phyloP scores from a whole-genome alignment of 495 filamentous ascomycete species.

The Chlorociboria aeruginascens region DNA sequence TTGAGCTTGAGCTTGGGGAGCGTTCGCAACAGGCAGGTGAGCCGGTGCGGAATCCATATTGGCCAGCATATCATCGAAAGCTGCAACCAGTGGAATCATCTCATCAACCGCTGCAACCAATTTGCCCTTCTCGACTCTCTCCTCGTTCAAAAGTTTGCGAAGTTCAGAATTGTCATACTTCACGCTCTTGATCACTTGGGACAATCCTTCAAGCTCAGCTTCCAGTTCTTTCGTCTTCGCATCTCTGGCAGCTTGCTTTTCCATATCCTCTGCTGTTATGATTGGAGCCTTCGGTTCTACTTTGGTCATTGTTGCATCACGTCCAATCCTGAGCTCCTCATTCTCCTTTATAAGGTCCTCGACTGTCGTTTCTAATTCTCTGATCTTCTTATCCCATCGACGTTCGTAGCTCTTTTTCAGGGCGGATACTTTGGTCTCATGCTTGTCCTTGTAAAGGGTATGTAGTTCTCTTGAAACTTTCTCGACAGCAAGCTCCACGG shows the following conservation, averaged over 20 bases:
- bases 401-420: conserved; percentile 91
- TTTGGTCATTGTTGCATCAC: conserved; percentile 52
- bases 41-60: conserved; percentile 6
- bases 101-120: conserved; percentile 88
- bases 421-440: conserved; percentile 86
- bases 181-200: conserved; percentile 52
- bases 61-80: conserved; percentile 21
- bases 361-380: conserved; percentile 59
- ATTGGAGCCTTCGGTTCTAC: conserved; percentile 35
- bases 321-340: conserved; percentile 53
- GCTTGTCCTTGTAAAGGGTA: conserved; percentile 88
- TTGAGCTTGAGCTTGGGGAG: neutral
- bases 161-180: conserved; percentile 54
- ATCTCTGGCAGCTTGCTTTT: conserved; percentile 36
- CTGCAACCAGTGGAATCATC: conserved; percentile 48
- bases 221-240: conserved; percentile 44
- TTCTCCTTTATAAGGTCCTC: conserved; percentile 57
- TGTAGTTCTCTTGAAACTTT: conserved; percentile 84
- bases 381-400: conserved; percentile 75
- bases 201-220: conserved; percentile 57
- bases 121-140: conserved; percentile 86
- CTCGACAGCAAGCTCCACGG: conserved; percentile 82
- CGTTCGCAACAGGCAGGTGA: neutral
- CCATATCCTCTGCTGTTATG: conserved; percentile 33
- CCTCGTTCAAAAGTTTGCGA: conserved; percentile 52